Conservation (phyloP, 768 basidiomycete species). For the Boletus insuetus region DNA sequence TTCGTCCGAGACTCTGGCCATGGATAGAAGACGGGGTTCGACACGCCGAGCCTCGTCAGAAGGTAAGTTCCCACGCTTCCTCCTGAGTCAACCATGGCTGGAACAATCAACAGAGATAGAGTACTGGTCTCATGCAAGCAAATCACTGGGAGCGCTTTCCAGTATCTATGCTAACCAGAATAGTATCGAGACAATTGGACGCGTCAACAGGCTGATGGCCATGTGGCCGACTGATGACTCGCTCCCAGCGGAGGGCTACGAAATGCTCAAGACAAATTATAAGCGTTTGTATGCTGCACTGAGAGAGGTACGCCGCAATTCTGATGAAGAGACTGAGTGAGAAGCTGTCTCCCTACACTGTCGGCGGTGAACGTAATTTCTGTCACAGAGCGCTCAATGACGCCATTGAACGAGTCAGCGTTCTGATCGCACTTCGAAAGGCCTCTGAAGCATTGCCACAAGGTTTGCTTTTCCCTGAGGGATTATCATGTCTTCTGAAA, state of each 20-base stretch:
- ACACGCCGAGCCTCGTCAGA: conserved; percentile 71
- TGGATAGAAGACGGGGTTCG: conserved; percentile 67
- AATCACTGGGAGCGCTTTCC: conserved; percentile 55
- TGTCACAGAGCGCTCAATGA: conserved; percentile 62
- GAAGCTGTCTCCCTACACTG: conserved; percentile 15
- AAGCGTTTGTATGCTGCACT: conserved; percentile 62
- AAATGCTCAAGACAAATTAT: conserved; percentile 58
- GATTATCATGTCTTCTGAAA: not conserved
- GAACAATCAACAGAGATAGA: conserved; percentile 55
- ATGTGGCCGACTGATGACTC: conserved; percentile 73
- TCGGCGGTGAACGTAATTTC: conserved; percentile 6
- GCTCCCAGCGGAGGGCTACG: conserved; percentile 64
- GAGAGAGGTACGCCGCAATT: conserved; percentile 54
- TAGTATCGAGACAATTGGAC: conserved; percentile 58
- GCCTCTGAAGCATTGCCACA: conserved; percentile 59
- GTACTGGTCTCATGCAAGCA: conserved; percentile 69
- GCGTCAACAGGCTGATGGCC: conserved; percentile 70
- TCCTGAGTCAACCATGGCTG: conserved; percentile 7
- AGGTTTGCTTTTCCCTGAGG: conserved; percentile 40
- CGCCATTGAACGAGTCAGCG: conserved; percentile 63
- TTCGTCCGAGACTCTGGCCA: conserved; percentile 23
- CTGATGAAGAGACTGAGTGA: conserved; percentile 66
- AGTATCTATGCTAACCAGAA: conserved; percentile 48
- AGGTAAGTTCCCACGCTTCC: conserved; percentile 48
- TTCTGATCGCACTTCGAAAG: conserved; percentile 71